Evolutionary conservation across 2,329 filamentous ascomycete species (phyloP).

Genomic region (Venturia nashicola): DNA sequence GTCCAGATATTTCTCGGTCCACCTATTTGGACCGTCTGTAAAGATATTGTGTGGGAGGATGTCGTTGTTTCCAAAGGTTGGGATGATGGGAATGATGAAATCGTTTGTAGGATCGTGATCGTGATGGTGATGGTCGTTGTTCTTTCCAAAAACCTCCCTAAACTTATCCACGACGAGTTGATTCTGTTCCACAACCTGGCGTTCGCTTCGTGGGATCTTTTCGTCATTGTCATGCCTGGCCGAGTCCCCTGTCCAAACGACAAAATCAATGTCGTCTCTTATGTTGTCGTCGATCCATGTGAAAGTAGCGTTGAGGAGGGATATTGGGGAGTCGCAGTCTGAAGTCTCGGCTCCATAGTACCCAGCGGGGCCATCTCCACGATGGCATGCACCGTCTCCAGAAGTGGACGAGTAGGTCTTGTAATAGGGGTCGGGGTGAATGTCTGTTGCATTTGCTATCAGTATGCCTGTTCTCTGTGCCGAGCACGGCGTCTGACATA

Average conservation of each 20-base stretch:
- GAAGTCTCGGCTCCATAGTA: constrained; percentile 74
- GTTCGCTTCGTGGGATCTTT: constrained; percentile 57
- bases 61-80: constrained; percentile 93
- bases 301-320: constrained; percentile 79
- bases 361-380: constrained; percentile 63
- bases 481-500: constrained; percentile 27
- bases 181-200: constrained; percentile 71
- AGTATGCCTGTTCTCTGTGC: neutral
- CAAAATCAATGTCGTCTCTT: constrained; percentile 71
- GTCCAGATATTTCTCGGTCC: constrained; percentile 63
- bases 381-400: constrained; percentile 63
- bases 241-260: constrained; percentile 87
- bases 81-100: constrained; percentile 67
- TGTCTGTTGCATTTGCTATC: constrained; percentile 43
- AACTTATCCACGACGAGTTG: constrained; percentile 65
- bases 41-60: constrained; percentile 96
- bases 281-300: constrained; percentile 74
- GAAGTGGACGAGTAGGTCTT: constrained; percentile 62
- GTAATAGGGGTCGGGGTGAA: constrained; percentile 87
- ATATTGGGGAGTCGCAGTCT: constrained; percentile 74
- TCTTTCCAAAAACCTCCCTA: constrained; percentile 54
- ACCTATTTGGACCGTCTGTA: constrained; percentile 69
- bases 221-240: constrained; percentile 85
- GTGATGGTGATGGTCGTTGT: constrained; percentile 36
- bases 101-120: constrained; percentile 39